phyloP scores from a whole-genome alignment of 139 green algal species.

The Picochlorum sp. region DNA sequence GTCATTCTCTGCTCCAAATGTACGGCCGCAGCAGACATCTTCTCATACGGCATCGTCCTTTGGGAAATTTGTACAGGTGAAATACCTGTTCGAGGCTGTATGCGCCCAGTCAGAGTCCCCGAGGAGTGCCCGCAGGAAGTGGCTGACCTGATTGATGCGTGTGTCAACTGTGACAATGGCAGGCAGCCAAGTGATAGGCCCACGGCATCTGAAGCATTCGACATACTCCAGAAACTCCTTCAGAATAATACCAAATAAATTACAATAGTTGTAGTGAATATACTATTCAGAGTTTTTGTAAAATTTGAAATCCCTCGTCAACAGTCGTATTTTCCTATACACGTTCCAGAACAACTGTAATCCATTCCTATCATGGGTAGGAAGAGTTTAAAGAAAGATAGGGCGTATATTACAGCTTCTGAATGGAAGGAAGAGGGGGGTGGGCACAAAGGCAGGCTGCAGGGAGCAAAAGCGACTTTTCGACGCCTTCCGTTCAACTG shows the following conservation, averaged over 20 bases:
- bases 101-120: neutral
- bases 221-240: neutral
- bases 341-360: too few relatives aligned
- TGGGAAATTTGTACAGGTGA: slow-evolving; percentile 31
- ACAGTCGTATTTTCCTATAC: too few relatives aligned
- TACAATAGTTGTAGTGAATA: neutral
- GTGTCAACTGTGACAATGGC: neutral
- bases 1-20: slow-evolving; percentile 29
- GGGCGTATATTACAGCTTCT: slow-evolving; percentile 76
- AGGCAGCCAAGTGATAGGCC: neutral
- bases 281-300: too few relatives aligned
- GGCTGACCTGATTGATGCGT: neutral
- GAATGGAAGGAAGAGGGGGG: slow-evolving; percentile 83
- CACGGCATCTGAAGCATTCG: neutral
- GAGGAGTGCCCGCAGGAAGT: neutral
- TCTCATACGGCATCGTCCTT: slow-evolving; percentile 28
- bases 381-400: slow-evolving; percentile 25
- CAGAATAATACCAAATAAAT: too few relatives aligned
- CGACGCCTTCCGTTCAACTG: slow-evolving; percentile 84
- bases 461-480: slow-evolving; percentile 38
- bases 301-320: too few relatives aligned
- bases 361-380: neutral
- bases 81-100: slow-evolving; percentile 14
- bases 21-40: slow-evolving; percentile 35
- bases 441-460: slow-evolving; percentile 45